These are phyloP conservation scores for Xylariaceae sp. DNA, from an alignment of 2,329 filamentous ascomycete species.

Conservation along the genomic window DNA sequence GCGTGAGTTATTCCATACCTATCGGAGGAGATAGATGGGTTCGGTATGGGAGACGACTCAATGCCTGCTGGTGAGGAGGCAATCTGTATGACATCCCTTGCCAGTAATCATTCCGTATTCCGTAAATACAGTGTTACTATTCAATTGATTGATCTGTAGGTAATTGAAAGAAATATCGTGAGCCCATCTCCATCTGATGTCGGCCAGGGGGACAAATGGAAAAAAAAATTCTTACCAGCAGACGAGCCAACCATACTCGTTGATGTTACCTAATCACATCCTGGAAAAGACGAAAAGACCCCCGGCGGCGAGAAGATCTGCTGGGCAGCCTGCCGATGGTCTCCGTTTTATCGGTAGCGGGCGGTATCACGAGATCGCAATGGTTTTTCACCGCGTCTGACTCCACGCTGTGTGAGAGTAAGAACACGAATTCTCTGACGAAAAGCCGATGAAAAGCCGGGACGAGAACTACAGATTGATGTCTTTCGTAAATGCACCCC, in stretches of 20 bases:
- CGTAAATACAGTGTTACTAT: neutral
- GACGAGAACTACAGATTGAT: neutral
- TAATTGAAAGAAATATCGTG: neutral
- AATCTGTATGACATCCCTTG: too few relatives aligned
- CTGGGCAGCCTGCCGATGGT: neutral
- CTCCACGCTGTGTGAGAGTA: neutral
- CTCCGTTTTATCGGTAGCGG: neutral
- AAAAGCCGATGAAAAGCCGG: neutral
- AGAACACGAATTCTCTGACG: neutral
- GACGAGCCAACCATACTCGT: constrained; percentile 25
- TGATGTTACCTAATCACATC: constrained; percentile 30
- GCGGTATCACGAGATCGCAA: neutral
- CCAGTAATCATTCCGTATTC: too few relatives aligned
- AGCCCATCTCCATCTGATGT: constrained; percentile 11
- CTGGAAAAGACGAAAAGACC: constrained; percentile 5
- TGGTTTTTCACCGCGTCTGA: neutral
- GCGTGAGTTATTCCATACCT: neutral
- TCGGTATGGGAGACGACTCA: neutral
- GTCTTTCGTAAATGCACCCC: neutral
- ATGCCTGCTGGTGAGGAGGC: neutral
- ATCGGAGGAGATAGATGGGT: neutral
- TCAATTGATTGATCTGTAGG: neutral
- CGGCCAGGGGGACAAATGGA: neutral
- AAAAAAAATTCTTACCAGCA: neutral
- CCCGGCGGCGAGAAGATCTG: constrained; percentile 3